These are phyloP conservation scores for Linnemannia exigua DNA, from an alignment of 192 early-diverging fungal species.

Conservation along the genomic window DNA sequence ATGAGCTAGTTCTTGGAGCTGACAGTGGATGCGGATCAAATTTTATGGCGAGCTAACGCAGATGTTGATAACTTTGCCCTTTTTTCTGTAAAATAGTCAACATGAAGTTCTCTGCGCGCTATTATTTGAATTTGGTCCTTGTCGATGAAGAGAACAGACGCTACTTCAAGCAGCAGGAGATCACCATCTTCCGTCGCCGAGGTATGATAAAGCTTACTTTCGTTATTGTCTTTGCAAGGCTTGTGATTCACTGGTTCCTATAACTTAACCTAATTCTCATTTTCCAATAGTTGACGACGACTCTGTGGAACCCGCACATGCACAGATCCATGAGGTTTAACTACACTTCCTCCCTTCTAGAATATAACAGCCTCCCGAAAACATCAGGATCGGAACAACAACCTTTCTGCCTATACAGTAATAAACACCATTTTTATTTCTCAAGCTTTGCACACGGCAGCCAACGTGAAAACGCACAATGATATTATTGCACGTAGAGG, in stretches of 20 bases:
- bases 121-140: conserved; percentile 97
- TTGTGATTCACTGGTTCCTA: too few relatives aligned
- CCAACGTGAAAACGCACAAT: background rate
- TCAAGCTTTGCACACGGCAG: background rate
- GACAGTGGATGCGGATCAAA: background rate
- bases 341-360: too few relatives aligned
- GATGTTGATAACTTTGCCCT: background rate
- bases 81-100: conserved; percentile 75
- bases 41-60: background rate
- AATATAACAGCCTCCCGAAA: background rate
- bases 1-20: background rate
- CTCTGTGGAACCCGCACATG: conserved; percentile 15
- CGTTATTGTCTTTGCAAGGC: too few relatives aligned
- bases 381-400: background rate
- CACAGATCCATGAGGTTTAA: conserved; percentile 20
- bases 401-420: background rate
- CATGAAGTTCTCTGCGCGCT: conserved; percentile 99
- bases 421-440: background rate
- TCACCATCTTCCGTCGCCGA: conserved; percentile 81
- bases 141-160: conserved; percentile 99
- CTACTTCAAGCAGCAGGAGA: conserved; percentile 99
- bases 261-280: background rate
- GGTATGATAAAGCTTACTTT: conserved; percentile 22
- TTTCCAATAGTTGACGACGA: conserved; percentile 37
- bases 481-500: conserved; percentile 25